phyloP scores from a whole-genome alignment of 78 protist species.

The Polysphondylium violaceum region DNA sequence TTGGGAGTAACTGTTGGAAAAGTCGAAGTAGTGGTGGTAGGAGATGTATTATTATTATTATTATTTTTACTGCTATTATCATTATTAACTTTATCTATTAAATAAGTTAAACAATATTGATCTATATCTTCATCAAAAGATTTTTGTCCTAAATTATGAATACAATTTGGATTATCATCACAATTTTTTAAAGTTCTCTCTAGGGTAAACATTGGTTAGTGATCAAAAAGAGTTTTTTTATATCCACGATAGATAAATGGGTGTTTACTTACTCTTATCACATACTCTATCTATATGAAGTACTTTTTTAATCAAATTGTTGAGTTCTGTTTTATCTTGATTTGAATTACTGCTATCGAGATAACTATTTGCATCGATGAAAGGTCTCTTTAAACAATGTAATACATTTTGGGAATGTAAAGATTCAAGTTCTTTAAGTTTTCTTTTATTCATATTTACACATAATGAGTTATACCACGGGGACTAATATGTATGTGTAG shows the following conservation, averaged over 20 bases:
- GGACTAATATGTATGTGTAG: no score
- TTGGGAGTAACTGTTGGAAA: no score
- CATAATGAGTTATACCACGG: no score
- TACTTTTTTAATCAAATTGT: not conserved
- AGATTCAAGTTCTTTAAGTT: conserved; percentile 2
- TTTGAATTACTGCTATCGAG: not conserved
- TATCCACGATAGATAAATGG: not conserved
- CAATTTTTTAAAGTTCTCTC: conserved; percentile 42
- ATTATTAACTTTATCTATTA: not conserved
- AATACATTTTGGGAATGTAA: not conserved
- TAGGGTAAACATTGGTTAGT: not conserved
- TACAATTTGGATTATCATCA: conserved; percentile 47
- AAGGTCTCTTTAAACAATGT: conserved; percentile 1
- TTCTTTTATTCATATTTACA: conserved; percentile 18
- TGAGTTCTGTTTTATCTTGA: not conserved
- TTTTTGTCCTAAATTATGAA: conserved; percentile 45
- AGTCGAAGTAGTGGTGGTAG: not conserved
- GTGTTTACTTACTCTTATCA: conserved; percentile 16
- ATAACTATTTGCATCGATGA: not conserved
- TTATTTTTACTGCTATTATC: not conserved
- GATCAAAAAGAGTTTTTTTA: no score
- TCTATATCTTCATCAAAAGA: not conserved
- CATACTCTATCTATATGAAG: conserved; percentile 12
- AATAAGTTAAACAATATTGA: not conserved
- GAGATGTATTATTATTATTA: no score